Evolutionary conservation across 768 basidiomycete genomes (phyloP), one percentile per base, ranked within the genome.

Genomic region (Peribolospora kevripleyi): DNA sequence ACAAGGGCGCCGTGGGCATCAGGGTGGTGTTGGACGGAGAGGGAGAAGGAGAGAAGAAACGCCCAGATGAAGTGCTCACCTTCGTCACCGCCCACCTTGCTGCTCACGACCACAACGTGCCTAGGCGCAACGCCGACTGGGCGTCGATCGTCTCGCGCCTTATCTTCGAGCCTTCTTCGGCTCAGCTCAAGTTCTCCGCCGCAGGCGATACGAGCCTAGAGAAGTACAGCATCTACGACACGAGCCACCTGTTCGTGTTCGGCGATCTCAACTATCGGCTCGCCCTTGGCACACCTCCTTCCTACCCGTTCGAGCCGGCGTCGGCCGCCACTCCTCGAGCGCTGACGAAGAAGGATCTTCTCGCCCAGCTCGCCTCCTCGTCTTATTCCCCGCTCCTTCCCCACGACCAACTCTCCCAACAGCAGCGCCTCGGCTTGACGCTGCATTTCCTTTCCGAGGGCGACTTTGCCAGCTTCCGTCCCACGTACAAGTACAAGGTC

Each of bases 41-140:
- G 73, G 6, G 63, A 51, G 3, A 68, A 70, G 5, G 48, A 52
- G 49, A 65, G 68, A 3, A 84, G 82, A 56, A 86, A 91, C 65
- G 75, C 74, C 7, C 84, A 78, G 70, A 90, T 86, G 43, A 57
- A 53, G 47, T 43, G 7, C 42, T 48, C 60, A 93, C 87, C 10
- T 95, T 98, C 62, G 83, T 93, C 39, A 80, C 80, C 64, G 84
- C 85, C 10, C 91, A 98, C 71, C 73, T 98, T 56, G 83, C 86
- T 3, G 81, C 91, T 3, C 80, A 85, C 64, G 77, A 77, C 43
- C 67, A 74, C 46, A 76, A 81, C 55, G 68, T 88, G 55, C 66
- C 71, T 38, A 65, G 70, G 13, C 76, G 91, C 37, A 73, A 90
- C 57, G 72, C 72, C 5, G 82, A 95, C 69, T 93, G 81, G 68